Evolutionary conservation across 1,284 basidiomycete species (phyloP), one percentile per base, ranked within the genome.

Genomic region (Trichosporon coremiiforme): DNA sequence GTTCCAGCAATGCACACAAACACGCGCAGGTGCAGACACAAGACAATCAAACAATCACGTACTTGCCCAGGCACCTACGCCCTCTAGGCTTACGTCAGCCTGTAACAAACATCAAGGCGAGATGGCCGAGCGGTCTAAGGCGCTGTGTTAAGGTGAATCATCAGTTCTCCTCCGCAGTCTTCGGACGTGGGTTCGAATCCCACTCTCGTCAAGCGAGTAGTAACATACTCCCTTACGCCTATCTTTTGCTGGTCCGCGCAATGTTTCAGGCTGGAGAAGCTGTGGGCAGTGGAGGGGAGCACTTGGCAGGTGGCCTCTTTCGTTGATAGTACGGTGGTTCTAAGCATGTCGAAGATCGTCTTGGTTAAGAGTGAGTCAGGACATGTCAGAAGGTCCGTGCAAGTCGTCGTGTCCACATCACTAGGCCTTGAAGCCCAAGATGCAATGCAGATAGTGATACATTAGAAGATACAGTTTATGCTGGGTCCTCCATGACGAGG

Each of bases 401-500:
- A 25, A 25, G 25, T 25, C 25, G 25, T 25, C 25, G 25, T 25
- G 25, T 25, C 25, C 25, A 25, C 25, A 25, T 25, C 25, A 25
- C 25, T 25, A 25, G 25, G 25, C 25, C 25, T 38, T 13, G 36
- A 38, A 3, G 36, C 13, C n/a, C 50, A 64, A 64, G 12, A 45
- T 64, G 38, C 63, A 64, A 64, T 64, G 63, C 63, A 38, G 36
- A 64, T 64, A 22, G 57, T 17, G 29, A 62, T 62, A 62, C 57
- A 62, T 31, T 45, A 45, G 41, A 25, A 47, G 41, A 45, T 65
- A 45, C 41, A 50, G 25, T 63, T 10, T 68, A 71, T 50, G 65
- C 67, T 36, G 50, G 65, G 31, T 74, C 71, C 53, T 76, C 69
- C 71, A 79, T 70, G 50, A 81, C 73, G 73, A 78, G 68, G 3